These are phyloP conservation scores for Elongisporangium senticosum DNA, from an alignment of 352 stramenopile species.

Conservation along the genomic window DNA sequence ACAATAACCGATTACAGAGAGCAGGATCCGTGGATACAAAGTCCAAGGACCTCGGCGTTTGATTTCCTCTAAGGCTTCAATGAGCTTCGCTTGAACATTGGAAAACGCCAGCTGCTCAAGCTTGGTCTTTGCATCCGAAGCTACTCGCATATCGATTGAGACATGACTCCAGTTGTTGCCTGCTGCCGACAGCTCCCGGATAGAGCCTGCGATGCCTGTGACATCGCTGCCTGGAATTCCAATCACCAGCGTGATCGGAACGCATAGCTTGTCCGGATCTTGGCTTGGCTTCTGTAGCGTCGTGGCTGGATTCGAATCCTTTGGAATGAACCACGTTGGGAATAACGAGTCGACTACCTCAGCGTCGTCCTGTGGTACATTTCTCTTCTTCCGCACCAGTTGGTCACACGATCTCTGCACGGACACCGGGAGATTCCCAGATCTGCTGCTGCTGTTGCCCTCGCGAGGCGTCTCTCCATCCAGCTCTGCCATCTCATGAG, in stretches of 20 bases:
- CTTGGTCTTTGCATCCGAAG: slow-evolving; percentile 9
- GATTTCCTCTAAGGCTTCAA: slow-evolving; percentile 13
- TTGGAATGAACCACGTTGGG: slow-evolving; percentile 52
- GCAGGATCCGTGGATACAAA: slow-evolving; percentile 38
- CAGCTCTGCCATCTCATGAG: slow-evolving; percentile 32
- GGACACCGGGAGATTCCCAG: slow-evolving; percentile 10
- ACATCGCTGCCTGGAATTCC: slow-evolving; percentile 63
- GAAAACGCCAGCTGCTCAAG: slow-evolving; percentile 21
- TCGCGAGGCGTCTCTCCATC: slow-evolving; percentile 40
- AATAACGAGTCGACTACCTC: slow-evolving; percentile 30
- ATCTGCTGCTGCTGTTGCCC: slow-evolving; percentile 4
- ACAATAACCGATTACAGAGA: slow-evolving; percentile 51
- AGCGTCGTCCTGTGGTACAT: slow-evolving; percentile 12
- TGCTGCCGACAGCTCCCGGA: slow-evolving; percentile 43
- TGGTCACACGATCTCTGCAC: slow-evolving; percentile 19
- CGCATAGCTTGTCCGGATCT: slow-evolving; percentile 21
- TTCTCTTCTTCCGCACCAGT: slow-evolving; percentile 15
- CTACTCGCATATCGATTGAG: slow-evolving; percentile 27
- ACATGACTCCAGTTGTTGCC: slow-evolving; percentile 42
- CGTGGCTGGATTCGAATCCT: slow-evolving; percentile 29
- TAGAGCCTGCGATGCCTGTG: slow-evolving; percentile 19
- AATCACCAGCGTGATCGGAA: slow-evolving; percentile 56
- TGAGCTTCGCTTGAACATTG: slow-evolving; percentile 19
- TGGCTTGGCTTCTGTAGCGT: slow-evolving; percentile 32
- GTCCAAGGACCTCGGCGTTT: slow-evolving; percentile 11